phyloP scores from a whole-genome alignment of 345 rosid species.

The Kernera saxatilis region DNA sequence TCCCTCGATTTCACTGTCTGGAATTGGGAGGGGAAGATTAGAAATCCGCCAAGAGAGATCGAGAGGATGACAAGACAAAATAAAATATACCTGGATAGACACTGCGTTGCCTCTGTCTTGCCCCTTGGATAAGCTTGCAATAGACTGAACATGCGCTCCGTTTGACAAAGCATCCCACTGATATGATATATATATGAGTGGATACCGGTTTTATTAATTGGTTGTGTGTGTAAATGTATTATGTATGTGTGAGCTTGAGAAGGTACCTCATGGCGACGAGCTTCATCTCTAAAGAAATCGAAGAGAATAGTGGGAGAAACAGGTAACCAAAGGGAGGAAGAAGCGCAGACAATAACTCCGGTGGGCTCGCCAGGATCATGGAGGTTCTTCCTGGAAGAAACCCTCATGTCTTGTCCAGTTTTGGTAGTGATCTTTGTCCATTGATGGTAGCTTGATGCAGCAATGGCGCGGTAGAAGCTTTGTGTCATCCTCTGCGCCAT shows the following conservation, averaged over 20 bases:
- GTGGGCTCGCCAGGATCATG: constrained; percentile 92
- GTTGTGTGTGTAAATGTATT: background rate
- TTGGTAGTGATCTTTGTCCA: constrained; percentile 85
- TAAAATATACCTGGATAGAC: constrained; percentile 52
- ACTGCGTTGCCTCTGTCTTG: constrained; percentile 95
- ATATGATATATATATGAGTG: constrained; percentile 10
- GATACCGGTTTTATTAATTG: background rate
- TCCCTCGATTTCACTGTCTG: constrained; percentile 82
- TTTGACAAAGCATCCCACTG: constrained; percentile 90
- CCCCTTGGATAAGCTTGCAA: constrained; percentile 82
- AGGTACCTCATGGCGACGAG: constrained; percentile 70
- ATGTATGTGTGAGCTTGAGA: background rate
- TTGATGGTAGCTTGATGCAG: constrained; percentile 91
- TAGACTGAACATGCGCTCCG: constrained; percentile 62
- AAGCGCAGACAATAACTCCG: constrained; percentile 85
- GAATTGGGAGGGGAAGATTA: background rate
- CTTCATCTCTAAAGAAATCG: constrained; percentile 86
- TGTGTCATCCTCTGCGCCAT: constrained; percentile 90
- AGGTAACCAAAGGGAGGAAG: constrained; percentile 84
- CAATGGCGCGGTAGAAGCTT: constrained; percentile 73
- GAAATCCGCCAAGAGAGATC: background rate
- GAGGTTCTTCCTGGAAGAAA: constrained; percentile 86
- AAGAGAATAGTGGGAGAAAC: constrained; percentile 64
- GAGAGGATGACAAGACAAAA: background rate
- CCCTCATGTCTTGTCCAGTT: constrained; percentile 87